phyloP scores from a whole-genome alignment of 306 rosid species.

The Cicer pinnatifidum region DNA sequence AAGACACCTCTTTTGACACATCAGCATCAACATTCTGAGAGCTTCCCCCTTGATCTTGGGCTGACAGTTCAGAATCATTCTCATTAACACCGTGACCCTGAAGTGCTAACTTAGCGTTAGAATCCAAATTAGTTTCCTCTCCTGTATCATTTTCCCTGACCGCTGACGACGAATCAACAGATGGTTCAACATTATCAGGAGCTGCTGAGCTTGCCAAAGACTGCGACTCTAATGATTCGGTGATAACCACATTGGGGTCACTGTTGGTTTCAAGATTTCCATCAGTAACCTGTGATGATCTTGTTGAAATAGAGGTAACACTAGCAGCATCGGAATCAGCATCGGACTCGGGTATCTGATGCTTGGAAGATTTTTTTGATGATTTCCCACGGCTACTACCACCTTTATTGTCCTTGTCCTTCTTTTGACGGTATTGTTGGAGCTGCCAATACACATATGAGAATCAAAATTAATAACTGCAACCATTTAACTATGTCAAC shows the following conservation, averaged over 20 bases:
- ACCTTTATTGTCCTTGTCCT: constrained; percentile 77
- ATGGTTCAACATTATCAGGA: constrained; percentile 45
- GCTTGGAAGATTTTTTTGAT: constrained; percentile 58
- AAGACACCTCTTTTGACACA: constrained; percentile 41
- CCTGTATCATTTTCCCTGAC: constrained; percentile 39
- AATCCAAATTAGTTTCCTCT: constrained; percentile 41
- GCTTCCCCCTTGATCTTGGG: constrained; percentile 46
- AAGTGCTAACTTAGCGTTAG: constrained; percentile 46
- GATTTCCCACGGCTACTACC: constrained; percentile 78
- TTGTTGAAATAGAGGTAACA: constrained; percentile 40
- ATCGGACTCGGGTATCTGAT: constrained; percentile 62
- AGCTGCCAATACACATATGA: constrained; percentile 60
- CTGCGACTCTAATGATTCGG: constrained; percentile 53
- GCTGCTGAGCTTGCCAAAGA: constrained; percentile 47
- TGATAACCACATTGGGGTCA: constrained; percentile 43
- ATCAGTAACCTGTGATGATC: constrained; percentile 50
- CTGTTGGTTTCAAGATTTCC: constrained; percentile 51
- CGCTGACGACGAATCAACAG: constrained; percentile 46
- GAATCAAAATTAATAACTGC: constrained; percentile 40
- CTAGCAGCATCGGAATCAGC: constrained; percentile 57
- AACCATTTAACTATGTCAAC: constrained; percentile 33
- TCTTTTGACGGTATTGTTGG: constrained; percentile 90
- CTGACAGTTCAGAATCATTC: constrained; percentile 46
- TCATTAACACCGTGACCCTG: constrained; percentile 48
- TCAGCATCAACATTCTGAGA: constrained; percentile 42